These are phyloP conservation scores for Aeminium ludgeri DNA, from an alignment of 495 filamentous ascomycete species.

Conservation along the genomic window DNA sequence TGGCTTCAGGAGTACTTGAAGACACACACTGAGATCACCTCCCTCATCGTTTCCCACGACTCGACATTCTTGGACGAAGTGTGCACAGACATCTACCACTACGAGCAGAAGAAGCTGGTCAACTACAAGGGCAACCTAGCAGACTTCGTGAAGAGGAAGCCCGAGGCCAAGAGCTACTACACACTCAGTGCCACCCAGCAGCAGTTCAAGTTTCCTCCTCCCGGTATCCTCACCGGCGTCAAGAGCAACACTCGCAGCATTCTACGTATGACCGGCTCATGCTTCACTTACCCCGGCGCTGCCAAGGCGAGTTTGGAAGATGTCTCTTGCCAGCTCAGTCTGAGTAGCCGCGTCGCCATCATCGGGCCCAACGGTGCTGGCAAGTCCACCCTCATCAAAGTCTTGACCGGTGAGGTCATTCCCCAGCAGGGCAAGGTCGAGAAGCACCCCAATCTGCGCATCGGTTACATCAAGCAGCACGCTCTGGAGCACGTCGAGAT, in stretches of 20 bases:
- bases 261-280: constrained; percentile 81
- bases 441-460: constrained; percentile 96
- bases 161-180: constrained; percentile 98
- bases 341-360: constrained; percentile 87
- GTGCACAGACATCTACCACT: constrained; percentile 98
- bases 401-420: constrained; percentile 88
- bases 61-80: constrained; percentile 92
- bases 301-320: constrained; percentile 73
- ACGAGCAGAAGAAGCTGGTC: constrained; percentile 91
- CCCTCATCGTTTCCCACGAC: constrained; percentile 95
- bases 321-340: constrained; percentile 66
- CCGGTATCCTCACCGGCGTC: constrained; percentile 85
- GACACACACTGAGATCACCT: constrained; percentile 89
- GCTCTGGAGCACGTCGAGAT: constrained; percentile 98
- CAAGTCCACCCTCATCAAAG: constrained; percentile 95
- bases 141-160: constrained; percentile 76
- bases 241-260: constrained; percentile 88
- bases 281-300: constrained; percentile 77
- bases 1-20: constrained; percentile 95
- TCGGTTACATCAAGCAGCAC: constrained; percentile 99
- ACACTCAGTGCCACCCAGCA: constrained; percentile 78
- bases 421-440: constrained; percentile 79
- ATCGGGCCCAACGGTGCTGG: constrained; percentile 96
- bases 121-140: constrained; percentile 91
- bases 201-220: constrained; percentile 95